These are phyloP conservation scores for Salix koriyanagi DNA, from an alignment of 345 rosid genomes.

Conservation along the genomic window DNA sequence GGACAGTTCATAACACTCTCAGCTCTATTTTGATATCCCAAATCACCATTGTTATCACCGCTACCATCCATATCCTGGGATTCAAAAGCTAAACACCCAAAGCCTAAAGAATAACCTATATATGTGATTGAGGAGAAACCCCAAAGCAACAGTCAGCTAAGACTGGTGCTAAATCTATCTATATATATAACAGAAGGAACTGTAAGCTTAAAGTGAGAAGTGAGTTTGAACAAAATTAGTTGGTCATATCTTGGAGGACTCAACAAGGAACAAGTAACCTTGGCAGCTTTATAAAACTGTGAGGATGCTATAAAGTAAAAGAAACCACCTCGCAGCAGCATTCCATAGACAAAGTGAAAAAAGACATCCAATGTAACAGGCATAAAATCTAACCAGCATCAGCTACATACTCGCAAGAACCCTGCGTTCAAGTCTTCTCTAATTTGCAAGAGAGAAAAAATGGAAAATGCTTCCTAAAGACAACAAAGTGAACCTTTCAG, in stretches of 20 bases:
- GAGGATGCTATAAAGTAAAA: constrained; percentile 45
- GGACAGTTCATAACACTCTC: constrained; percentile 37
- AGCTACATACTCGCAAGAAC: constrained; percentile 36
- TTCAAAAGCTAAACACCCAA: constrained; percentile 29
- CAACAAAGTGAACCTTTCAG: constrained; percentile 90
- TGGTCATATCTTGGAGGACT: constrained; percentile 62
- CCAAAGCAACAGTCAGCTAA: constrained; percentile 18
- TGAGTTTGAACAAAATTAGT: constrained; percentile 46
- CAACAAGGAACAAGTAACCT: constrained; percentile 59
- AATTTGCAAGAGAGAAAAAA: constrained; percentile 34
- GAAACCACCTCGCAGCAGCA: constrained; percentile 42
- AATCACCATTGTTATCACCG: constrained; percentile 47
- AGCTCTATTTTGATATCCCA: constrained; percentile 47
- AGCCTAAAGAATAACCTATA: constrained; percentile 16
- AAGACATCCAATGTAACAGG: constrained; percentile 46
- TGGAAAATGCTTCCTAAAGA: constrained; percentile 46
- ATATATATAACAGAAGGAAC: constrained; percentile 17
- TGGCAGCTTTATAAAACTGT: constrained; percentile 63
- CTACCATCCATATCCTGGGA: constrained; percentile 39
- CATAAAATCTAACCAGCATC: constrained; percentile 59
- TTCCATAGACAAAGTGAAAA: constrained; percentile 40
- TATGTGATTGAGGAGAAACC: constrained; percentile 15
- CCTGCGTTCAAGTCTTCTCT: constrained; percentile 29
- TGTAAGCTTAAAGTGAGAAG: constrained; percentile 25
- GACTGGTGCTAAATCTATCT: constrained; percentile 15